Base-by-base conservation (phyloP, 208 protist genomes). In the Trypanosoma vivax region DNA sequence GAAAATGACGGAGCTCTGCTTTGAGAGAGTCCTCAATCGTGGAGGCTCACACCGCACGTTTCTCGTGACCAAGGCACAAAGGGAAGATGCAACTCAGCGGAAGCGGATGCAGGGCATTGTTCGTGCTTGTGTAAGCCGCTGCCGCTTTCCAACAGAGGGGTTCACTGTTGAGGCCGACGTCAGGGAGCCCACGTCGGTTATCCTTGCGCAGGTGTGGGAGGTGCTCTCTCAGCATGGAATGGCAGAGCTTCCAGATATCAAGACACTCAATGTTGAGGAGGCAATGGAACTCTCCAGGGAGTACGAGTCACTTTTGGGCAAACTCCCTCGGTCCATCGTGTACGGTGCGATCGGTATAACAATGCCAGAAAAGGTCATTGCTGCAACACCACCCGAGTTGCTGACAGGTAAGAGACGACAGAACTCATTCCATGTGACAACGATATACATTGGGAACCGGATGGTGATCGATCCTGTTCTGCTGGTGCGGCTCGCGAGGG, bases 11-110 rank as follows among this genome's bases (percentile, higher is more conserved):
- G 50, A 77, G 29, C 34, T 75, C 2, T 92, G 81, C 55, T 55
- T 81, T 31, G 71, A 84, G 16, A 76, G 86, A 23, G 59, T 90
- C 21, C 45, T 53, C 54, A 33, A 67, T 28, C 76, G 86, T 3
- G 79, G 82, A 2, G 29, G 35, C 37, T 58, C 61, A 35, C 85
- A 92, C 60, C 80, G 78, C 42, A 81, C 68, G 14, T 79, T 92
- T 23, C 55, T 29, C 6, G 27, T 14, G 7, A 37, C 14, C n/a
- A 14, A 21, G 10, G 6, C n/a, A 11, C 6, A 19, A 18, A 45
- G 19, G 19, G 59, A 69, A 31, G 30, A 41, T n/a, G n/a, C n/a
- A n/a, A n/a, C n/a, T n/a, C n/a, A n/a, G n/a, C n/a, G n/a, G 7
- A 42, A 31, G 16, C 38, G 54, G 10, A 40, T 84, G 50, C 71